These are phyloP conservation scores for Cercospora zeae-maydis DNA, from an alignment of 2,329 filamentous ascomycete genomes.

Conservation along the genomic window DNA sequence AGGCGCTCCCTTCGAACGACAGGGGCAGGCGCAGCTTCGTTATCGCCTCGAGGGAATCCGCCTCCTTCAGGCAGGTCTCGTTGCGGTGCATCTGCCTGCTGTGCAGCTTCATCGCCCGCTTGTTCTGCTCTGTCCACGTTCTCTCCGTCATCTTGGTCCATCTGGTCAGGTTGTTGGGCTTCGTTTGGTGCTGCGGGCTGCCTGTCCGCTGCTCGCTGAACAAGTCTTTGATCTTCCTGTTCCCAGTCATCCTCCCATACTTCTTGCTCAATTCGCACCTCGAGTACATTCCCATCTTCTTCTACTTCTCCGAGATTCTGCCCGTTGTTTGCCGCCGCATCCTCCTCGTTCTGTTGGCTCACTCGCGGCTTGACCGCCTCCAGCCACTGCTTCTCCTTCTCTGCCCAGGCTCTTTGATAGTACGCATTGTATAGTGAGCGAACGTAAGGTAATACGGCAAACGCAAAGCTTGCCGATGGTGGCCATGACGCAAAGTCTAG, in stretches of 20 bases:
- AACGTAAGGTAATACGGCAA: constrained; percentile 64
- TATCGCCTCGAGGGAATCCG: constrained; percentile 7
- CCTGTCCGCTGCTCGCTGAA: constrained; percentile 32
- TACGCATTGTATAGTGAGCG: constrained; percentile 61
- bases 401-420: constrained; percentile 58
- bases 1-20: neutral
- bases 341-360: constrained; percentile 33
- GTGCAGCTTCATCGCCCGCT: neutral
- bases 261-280: constrained; percentile 37
- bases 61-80: neutral
- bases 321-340: constrained; percentile 15
- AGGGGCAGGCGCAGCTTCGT: constrained; percentile 7
- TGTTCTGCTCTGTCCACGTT: neutral
- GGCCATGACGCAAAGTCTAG: constrained; percentile 61
- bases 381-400: constrained; percentile 58
- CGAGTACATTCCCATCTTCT: constrained; percentile 35
- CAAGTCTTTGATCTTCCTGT: constrained; percentile 39
- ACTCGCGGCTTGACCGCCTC: constrained; percentile 58
- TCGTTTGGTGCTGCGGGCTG: constrained; percentile 8
- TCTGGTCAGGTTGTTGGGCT: constrained; percentile 1
- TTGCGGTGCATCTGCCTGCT: constrained; percentile 1
- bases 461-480: constrained; percentile 61
- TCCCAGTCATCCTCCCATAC: constrained; percentile 43
- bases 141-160: neutral
- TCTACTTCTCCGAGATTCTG: constrained; percentile 17